Percentiles rank a stretch among this genome's conserved stretches.
phyloP scores from a whole-genome alignment of 805 yeast genomes.

The Ascoidea rubescens region DNA sequence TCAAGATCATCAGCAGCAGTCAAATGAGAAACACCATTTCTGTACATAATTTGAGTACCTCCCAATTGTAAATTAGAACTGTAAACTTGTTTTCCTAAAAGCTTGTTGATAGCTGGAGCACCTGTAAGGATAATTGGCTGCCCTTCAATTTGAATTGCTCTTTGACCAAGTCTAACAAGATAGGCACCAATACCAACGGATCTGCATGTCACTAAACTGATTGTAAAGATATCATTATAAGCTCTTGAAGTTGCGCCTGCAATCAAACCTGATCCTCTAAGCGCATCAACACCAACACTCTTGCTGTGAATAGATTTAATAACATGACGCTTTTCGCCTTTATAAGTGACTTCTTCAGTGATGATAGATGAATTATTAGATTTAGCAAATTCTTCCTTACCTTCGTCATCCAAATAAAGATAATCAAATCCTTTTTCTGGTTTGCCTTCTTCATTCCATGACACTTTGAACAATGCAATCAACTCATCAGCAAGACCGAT shows the following conservation, averaged over 20 bases:
- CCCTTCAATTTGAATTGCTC: constrained; percentile 97
- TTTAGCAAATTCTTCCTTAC: constrained; percentile 38
- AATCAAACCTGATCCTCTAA: constrained; percentile 94
- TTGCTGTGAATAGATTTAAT: constrained; percentile 87
- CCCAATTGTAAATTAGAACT: constrained; percentile 95
- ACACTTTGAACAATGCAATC: constrained; percentile 76
- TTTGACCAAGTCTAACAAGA: constrained; percentile 93
- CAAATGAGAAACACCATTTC: constrained; percentile 94
- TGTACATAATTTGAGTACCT: constrained; percentile 98
- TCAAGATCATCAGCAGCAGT: constrained; percentile 95
- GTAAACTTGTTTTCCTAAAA: constrained; percentile 94
- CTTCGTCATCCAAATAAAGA: constrained; percentile 67
- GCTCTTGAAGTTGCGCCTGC: constrained; percentile 99
- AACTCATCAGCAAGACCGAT: constrained; percentile 97
- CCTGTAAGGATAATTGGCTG: constrained; percentile 98
- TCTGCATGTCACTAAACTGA: constrained; percentile 98
- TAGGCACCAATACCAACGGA: constrained; percentile 99
- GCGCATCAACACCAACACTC: constrained; percentile 97
- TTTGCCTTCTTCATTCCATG: constrained; percentile 71
- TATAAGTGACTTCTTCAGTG: constrained; percentile 70
- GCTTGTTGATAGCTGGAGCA: constrained; percentile 96
- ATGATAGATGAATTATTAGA: constrained; percentile 49
- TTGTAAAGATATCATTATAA: constrained; percentile 92
- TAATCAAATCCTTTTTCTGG: constrained; percentile 85
- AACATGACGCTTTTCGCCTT: constrained; percentile 71